A percentile compares a stretch with the other conserved stretches of the same genome.
Conservation (phyloP, 164 flowering plant species). For the Aristolochia fimbriata region DNA sequence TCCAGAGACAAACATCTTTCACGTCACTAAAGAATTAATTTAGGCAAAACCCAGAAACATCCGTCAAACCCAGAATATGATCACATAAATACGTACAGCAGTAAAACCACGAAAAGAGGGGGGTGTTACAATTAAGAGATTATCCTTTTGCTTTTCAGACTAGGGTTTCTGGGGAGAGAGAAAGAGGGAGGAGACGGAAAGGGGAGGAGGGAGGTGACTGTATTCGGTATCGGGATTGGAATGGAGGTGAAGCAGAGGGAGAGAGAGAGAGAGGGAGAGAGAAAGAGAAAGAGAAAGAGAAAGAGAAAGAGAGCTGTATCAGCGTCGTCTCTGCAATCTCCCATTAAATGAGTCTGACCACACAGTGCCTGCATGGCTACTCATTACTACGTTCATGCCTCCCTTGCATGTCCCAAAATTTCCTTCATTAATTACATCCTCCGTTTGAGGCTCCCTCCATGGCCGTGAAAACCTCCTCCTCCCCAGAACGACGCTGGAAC, state of each 20-base stretch:
- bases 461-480: too few relatives aligned
- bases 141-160: neutral
- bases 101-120: too few relatives aligned
- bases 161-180: neutral
- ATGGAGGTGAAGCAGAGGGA: neutral
- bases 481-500: too few relatives aligned
- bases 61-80: too few relatives aligned
- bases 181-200: neutral
- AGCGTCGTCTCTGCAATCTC: conserved; percentile 1
- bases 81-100: too few relatives aligned
- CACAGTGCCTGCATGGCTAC: neutral
- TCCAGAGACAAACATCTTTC: too few relatives aligned
- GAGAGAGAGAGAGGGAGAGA: neutral
- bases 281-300: neutral
- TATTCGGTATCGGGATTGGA: neutral
- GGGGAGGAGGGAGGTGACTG: neutral
- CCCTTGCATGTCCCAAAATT: neutral
- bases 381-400: conserved; percentile 6
- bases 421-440: neutral
- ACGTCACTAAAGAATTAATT: too few relatives aligned
- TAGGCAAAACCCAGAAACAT: too few relatives aligned
- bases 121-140: too few relatives aligned
- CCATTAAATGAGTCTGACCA: neutral
- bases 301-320: neutral
- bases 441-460: neutral